A percentile compares a stretch with the other conserved stretches of the same genome.
phyloP scores from a whole-genome alignment of 768 basidiomycete genomes.

The Rhodocollybia butyracea region DNA sequence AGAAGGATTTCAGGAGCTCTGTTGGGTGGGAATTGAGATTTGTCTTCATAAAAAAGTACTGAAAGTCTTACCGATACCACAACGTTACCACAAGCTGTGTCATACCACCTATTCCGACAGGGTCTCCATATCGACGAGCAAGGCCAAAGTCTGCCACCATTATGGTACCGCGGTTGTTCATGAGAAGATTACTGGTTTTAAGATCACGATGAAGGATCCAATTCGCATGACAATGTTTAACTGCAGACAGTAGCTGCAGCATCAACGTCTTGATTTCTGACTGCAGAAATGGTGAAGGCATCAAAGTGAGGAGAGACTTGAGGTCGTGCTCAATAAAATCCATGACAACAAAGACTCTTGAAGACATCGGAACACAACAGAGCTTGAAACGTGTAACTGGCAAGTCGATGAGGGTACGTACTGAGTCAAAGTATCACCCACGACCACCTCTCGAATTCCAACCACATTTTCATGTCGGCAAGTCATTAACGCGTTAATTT shows the following conservation, averaged over 20 bases:
- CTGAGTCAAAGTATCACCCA: slow-evolving; percentile 98
- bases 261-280: slow-evolving; percentile 98
- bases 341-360: slow-evolving; percentile 98
- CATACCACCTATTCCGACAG: slow-evolving; percentile 93
- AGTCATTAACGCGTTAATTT: slow-evolving; percentile 94
- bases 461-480: slow-evolving; percentile 97
- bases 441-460: slow-evolving; percentile 94
- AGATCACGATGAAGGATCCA: slow-evolving; percentile 98
- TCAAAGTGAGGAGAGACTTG: slow-evolving; percentile 89
- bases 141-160: slow-evolving; percentile 99
- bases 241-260: slow-evolving; percentile 89
- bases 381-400: slow-evolving; percentile 15
- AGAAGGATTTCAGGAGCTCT: slow-evolving; percentile 95
- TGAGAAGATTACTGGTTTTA: slow-evolving; percentile 95
- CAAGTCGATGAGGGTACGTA: slow-evolving; percentile 50
- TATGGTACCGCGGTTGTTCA: slow-evolving; percentile 99
- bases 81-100: slow-evolving; percentile 97
- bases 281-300: slow-evolving; percentile 96
- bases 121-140: slow-evolving; percentile 94
- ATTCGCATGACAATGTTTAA: slow-evolving; percentile 89
- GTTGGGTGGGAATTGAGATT: slow-evolving; percentile 13
- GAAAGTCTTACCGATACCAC: slow-evolving; percentile 83
- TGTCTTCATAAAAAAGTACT: slow-evolving; percentile 13
- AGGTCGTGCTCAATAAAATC: slow-evolving; percentile 99
- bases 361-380: slow-evolving; percentile 10